These are phyloP conservation scores for Vigna hirtella DNA, from an alignment of 306 rosid species.

Conservation along the genomic window DNA sequence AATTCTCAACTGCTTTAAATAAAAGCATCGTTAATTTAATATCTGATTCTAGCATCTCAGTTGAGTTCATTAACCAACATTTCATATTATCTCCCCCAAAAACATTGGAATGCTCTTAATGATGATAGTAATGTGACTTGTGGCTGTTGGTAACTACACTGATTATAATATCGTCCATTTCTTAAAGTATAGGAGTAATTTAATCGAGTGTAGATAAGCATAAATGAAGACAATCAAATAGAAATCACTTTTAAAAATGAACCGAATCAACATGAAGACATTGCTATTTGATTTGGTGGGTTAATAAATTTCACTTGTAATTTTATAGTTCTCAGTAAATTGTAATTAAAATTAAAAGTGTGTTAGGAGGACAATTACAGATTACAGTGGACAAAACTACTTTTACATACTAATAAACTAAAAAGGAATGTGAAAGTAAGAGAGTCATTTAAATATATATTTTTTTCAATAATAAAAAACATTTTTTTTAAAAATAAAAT, in stretches of 20 bases:
- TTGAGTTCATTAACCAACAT: conserved; percentile 20
- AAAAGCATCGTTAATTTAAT: conserved; percentile 37
- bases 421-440: not conserved
- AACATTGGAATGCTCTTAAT: conserved; percentile 16
- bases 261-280: too few relatives aligned
- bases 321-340: too few relatives aligned
- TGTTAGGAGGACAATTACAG: not conserved
- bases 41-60: conserved; percentile 38
- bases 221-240: not conserved
- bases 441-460: not conserved
- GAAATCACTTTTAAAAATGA: too few relatives aligned
- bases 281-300: too few relatives aligned
- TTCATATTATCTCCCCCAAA: conserved; percentile 8
- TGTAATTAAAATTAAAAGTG: too few relatives aligned
- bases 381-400: not conserved
- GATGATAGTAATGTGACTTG: not conserved
- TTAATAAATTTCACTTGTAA: too few relatives aligned
- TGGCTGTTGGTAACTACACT: not conserved
- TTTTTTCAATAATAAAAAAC: too few relatives aligned
- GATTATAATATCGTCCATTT: conserved; percentile 8
- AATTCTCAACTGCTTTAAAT: conserved; percentile 33
- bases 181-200: not conserved
- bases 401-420: not conserved
- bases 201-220: conserved; percentile 2
- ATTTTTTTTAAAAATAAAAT: too few relatives aligned